Percentiles rank a stretch among this genome's conserved stretches.
phyloP scores from a whole-genome alignment of 2,329 filamentous ascomycete species.

The Epichloe festucae region DNA sequence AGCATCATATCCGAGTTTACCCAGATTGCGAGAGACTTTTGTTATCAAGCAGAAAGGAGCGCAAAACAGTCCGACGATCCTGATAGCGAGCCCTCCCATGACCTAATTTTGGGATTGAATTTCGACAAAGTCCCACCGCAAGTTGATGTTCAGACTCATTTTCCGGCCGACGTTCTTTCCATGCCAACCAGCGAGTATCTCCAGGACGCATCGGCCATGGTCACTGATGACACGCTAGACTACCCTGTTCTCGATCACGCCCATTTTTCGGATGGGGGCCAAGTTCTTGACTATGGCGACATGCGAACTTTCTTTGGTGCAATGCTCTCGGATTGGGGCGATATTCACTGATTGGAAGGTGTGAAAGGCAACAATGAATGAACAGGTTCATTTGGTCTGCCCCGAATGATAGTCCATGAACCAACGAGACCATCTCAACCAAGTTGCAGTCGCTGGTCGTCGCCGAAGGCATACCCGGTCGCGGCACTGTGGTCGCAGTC shows the following conservation, averaged over 20 bases:
- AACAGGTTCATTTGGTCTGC: no score
- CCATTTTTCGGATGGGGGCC: neutral
- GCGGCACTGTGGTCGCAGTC: no score
- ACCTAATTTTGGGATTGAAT: neutral
- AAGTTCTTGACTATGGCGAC: slow-evolving; percentile 2
- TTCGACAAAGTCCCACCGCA: neutral
- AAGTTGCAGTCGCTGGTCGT: no score
- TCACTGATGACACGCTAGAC: neutral
- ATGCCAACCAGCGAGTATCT: neutral
- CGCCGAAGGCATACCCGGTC: no score
- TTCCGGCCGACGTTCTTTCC: neutral
- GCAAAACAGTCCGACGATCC: neutral
- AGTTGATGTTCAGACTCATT: neutral
- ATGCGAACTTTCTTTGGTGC: slow-evolving; percentile 3
- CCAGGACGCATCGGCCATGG: neutral
- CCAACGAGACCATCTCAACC: no score
- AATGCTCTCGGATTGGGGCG: neutral
- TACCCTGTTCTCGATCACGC: neutral
- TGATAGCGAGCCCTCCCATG: neutral
- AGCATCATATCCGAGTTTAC: slow-evolving; percentile 5
- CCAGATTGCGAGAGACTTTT: slow-evolving; percentile 2
- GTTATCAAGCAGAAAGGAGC: neutral
- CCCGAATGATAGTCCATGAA: no score
- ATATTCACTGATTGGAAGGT: neutral
- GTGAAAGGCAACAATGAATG: no score